Base-by-base conservation (phyloP, 768 basidiomycete species). In the Tylopilus balloui region DNA sequence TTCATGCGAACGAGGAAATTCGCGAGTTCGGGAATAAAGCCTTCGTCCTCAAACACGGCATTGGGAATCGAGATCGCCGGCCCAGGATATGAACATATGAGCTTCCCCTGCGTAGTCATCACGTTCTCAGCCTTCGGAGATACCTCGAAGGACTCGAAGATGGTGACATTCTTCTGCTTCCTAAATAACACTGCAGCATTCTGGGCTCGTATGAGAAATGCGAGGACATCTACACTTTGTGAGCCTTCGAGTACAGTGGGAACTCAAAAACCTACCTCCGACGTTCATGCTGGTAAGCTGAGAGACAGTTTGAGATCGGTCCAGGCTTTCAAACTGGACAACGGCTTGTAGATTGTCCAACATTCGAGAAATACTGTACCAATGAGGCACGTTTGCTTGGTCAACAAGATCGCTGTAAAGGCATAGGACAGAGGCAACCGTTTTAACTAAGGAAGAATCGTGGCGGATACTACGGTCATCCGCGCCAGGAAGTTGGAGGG, bases 111-210 rank as follows among this genome's bases (percentile, higher is more conserved):
- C 0, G 68, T 43, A 2, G 52, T 57, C 62, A 76, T 73, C 19
- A 80, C 68, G 6, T 50, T 52, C 11, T 55, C 56, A 3, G 66
- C 54, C 21, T 58, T 55, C 1, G 76, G 69, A 2, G 74, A 73
- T 13, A 72, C 65, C 53, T 79, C 74, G 47, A 81, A 81, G 7
- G 62, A 60, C 52, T 80, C 79, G 47, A 75, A 71, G 19, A 67
- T 48, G 12, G 71, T 69, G 12, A 56, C 47, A 6, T 53, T 32
- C n/a, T 51, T 40, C 14, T 46, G 46, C 42, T 60, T 64, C 31
- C 74, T 68, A 17, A 77, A 53, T 11, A 79, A 58, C 4, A 80
- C 47, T 10, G 68, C 75, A 3, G 74, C 77, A 42, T 80, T 80
- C 48, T 81, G 80, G 0, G 70, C 67, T 21, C 62, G 64, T 27